Evolutionary conservation across 2,329 filamentous ascomycete genomes (phyloP), one percentile per base, ranked within the genome.

Genomic region (Neonectria magnoliae): DNA sequence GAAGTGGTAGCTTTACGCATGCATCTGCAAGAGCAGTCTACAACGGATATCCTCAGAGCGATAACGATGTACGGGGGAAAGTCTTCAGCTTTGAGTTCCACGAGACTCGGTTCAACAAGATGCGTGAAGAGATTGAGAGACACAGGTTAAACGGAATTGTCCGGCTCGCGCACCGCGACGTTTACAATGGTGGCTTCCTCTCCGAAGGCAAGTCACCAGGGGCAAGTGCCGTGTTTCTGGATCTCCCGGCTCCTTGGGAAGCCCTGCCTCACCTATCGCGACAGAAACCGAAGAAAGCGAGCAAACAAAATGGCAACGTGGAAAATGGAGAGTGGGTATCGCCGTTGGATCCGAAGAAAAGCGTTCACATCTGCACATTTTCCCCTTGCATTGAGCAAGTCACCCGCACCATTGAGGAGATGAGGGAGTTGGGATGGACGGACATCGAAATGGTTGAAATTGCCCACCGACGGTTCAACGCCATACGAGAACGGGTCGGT

Each of bases 351-450:
- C 89, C 93, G 0, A 84, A 85, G n/a, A 85, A 87, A 45, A 86
- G 91, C 5, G 88, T 91, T 1, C 87, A 96, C 75, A 87, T 99
- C 59, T 99, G 96, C 82, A 97, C 94, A 1, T 99, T 99, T 81
- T 97, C 92, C 1, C 96, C 96, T 0, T 99, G 96, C 79, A 97
- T 99, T 69, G 96, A 99, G 80, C 96, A 99, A 81, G 95, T 97
- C 22, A 93, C 92, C 57, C 88, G 90, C 60, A 98, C 96, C 0
- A 90, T 97, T 58, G 91, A 92, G 11, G 88, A 88, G 13, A 86
- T 99, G 79, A 90, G 95, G 58, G 87, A 89, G 41, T 82, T 94
- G 7, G 93, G 93, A 57, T 99, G 96, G 96, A 87, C 94, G 10
- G 91, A 95, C 62, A 97, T 98, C 68, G 90, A 93, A 71, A 98